Evolutionary conservation across 768 basidiomycete genomes (phyloP), one percentile per base, ranked within the genome.

Genomic region (Suillus fuscotomentosus): DNA sequence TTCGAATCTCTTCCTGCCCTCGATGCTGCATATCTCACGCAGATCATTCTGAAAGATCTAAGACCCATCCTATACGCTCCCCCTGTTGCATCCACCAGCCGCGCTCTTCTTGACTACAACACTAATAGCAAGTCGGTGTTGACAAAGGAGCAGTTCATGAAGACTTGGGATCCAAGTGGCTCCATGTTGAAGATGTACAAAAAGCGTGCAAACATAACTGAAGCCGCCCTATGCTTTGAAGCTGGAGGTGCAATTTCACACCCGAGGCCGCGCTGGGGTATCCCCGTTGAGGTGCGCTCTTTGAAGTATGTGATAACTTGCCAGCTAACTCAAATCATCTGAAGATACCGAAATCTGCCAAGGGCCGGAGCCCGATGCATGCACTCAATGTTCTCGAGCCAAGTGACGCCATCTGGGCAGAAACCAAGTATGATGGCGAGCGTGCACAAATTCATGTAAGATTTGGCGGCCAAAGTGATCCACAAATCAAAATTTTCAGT

Each of bases 361-460:
- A 95, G 71, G 94, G 89, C 3, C 81, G 83, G 60, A 80, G 85
- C 4, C 85, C 87, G 51, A 67, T 76, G 13, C 82, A 90, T 59
- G 88, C 86, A 20, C 74, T 92, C 54, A 77, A 81, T 13, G 75
- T 72, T 34, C 65, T 77, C 15, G 68, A 73, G 20, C 66, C 63
- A 9, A 64, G 68, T 14, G 63, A 65, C 31, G 60, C 62, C 51
- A 80, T 95, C 10, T 96, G 91, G 86, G 92, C 90, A 2, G 95
- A 98, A 77, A 95, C 88, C 0, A 98, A 98, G 75, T 96, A 96
- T 73, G 95, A 97, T 64, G 95, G 95, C 11, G 95, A 97, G 75
- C 84, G 95, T n/a, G 89, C 94, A 62, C 95, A 98, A 69, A 94
- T 96, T 34, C 95, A 98, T 71, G 84, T 95, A 27, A 81, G 88